These are phyloP conservation scores for Phlebopus sp. DNA, from an alignment of 1,284 basidiomycete genomes.

Conservation along the genomic window DNA sequence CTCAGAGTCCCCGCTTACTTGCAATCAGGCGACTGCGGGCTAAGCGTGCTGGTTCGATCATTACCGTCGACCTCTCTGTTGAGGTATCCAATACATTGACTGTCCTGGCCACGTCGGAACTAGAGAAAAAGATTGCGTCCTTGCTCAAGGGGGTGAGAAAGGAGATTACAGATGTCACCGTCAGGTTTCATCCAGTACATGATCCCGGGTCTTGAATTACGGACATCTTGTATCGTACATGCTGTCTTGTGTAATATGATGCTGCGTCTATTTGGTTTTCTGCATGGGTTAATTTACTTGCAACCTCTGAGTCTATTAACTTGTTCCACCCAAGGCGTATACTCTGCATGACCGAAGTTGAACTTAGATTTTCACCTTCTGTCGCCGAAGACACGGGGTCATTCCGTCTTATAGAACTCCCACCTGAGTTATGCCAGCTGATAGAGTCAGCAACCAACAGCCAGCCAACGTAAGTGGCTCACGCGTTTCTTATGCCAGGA, in stretches of 20 bases:
- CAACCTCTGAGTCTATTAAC: too few species aligned
- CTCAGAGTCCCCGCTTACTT: slow-evolving; percentile 35
- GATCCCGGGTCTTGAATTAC: slow-evolving; percentile 7
- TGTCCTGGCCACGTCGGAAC: slow-evolving; percentile 51
- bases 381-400: slow-evolving; percentile 45
- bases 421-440: slow-evolving; percentile 56
- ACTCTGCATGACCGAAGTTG: slow-evolving; percentile 24
- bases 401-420: slow-evolving; percentile 68
- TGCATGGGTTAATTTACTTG: too few species aligned
- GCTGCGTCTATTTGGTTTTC: too few species aligned
- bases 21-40: slow-evolving; percentile 69
- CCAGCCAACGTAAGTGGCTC: slow-evolving; percentile 18
- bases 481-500: not conserved
- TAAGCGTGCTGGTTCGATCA: slow-evolving; percentile 71
- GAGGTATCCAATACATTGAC: slow-evolving; percentile 62
- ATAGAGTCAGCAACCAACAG: slow-evolving; percentile 43
- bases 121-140: slow-evolving; percentile 64
- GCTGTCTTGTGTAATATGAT: not conserved
- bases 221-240: not conserved
- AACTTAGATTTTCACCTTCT: slow-evolving; percentile 53
- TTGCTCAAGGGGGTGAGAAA: slow-evolving; percentile 60
- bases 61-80: slow-evolving; percentile 74
- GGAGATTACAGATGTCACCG: slow-evolving; percentile 78
- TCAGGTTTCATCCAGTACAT: slow-evolving; percentile 62
- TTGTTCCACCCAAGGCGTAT: not conserved